Conservation (phyloP, 768 basidiomycete species). For the Kwoniella pini region DNA sequence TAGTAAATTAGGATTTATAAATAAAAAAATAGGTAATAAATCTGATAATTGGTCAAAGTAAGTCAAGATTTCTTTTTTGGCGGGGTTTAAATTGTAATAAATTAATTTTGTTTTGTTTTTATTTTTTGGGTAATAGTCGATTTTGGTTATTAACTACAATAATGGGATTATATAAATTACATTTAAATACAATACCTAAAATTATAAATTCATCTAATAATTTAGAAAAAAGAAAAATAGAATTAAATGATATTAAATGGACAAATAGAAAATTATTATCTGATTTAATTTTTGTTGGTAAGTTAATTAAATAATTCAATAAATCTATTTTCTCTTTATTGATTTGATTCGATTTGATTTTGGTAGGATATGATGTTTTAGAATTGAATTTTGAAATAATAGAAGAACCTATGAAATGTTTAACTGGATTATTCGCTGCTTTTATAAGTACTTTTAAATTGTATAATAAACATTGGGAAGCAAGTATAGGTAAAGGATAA, state of each 20-base stretch:
- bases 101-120: background rate
- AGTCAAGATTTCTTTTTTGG: constrained; percentile 6
- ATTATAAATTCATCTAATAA: constrained; percentile 13
- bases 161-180: constrained; percentile 42
- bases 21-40: constrained; percentile 17
- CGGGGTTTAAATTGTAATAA: background rate
- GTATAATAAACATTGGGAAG: constrained; percentile 40
- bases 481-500: constrained; percentile 38
- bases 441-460: constrained; percentile 43
- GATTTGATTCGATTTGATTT: no score
- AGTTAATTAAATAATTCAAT: constrained; percentile 24
- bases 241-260: constrained; percentile 34
- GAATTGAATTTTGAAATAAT: constrained; percentile 28
- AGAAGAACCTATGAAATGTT: constrained; percentile 47
- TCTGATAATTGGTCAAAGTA: constrained; percentile 49
- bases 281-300: constrained; percentile 47
- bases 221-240: constrained; percentile 1
- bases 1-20: constrained; percentile 36
- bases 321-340: no score
- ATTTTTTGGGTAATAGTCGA: constrained; percentile 25
- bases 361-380: constrained; percentile 49
- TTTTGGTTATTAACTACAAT: constrained; percentile 48
- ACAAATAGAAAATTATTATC: constrained; percentile 42
- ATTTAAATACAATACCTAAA: constrained; percentile 37
- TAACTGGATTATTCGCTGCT: constrained; percentile 38